These are phyloP conservation scores for Galerina sulciceps DNA, from an alignment of 768 basidiomycete genomes.

Conservation along the genomic window DNA sequence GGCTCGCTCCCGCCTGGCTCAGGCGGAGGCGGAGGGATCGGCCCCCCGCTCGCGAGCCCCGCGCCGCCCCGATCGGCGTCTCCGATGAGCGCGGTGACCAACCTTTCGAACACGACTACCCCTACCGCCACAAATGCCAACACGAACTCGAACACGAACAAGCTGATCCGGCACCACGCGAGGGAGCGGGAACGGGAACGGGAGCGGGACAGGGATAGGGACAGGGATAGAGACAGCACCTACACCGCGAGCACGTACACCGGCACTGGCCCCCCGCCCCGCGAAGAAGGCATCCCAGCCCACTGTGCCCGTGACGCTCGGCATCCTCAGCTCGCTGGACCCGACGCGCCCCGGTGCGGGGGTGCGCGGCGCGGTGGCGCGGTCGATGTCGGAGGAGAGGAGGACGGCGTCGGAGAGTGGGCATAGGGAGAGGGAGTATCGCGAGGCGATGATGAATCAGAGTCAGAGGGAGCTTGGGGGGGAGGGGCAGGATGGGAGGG, in stretches of 20 bases:
- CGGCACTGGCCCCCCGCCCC: too few relatives aligned
- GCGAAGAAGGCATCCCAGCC: slow-evolving; percentile 19
- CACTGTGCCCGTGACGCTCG: slow-evolving; percentile 46
- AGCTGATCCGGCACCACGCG: slow-evolving; percentile 24
- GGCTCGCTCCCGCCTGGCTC: slow-evolving; percentile 50
- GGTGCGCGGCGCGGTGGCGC: slow-evolving; percentile 33
- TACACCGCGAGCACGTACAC: slow-evolving; percentile 15
- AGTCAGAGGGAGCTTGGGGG: slow-evolving; percentile 14
- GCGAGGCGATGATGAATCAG: slow-evolving; percentile 53
- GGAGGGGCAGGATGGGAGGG: slow-evolving; percentile 43
- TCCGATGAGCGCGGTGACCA: slow-evolving; percentile 41
- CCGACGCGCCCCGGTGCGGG: slow-evolving; percentile 38
- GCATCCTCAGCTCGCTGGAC: slow-evolving; percentile 66
- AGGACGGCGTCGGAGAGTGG: slow-evolving; percentile 33
- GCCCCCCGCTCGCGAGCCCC: slow-evolving; percentile 43
- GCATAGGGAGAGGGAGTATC: slow-evolving; percentile 28
- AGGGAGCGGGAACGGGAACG: slow-evolving; percentile 6
- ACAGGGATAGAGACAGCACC: too few relatives aligned
- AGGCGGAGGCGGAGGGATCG: slow-evolving; percentile 24
- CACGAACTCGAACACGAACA: slow-evolving; percentile 20
- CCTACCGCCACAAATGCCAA: too few relatives aligned
- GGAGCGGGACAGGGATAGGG: not conserved
- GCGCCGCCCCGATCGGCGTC: slow-evolving; percentile 46
- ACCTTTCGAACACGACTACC: slow-evolving; percentile 1
- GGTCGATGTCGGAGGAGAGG: slow-evolving; percentile 37